Base-by-base conservation (phyloP, 352 stramenopile species). In the Pythium inflatum region DNA sequence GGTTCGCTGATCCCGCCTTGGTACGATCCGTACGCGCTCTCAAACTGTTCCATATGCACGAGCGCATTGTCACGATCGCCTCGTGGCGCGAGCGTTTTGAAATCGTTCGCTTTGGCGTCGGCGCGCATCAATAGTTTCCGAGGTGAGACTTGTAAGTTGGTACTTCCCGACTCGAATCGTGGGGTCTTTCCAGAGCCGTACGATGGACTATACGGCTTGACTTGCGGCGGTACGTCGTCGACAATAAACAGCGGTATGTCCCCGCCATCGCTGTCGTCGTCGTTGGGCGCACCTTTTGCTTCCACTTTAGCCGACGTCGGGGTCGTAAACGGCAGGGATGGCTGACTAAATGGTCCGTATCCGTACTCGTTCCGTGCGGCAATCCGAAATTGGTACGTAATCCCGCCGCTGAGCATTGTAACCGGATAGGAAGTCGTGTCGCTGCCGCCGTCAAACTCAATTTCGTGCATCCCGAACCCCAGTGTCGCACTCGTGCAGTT, bases 381-480 rank as follows among this genome's bases (percentile, higher is more conserved):
- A 3, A 97, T 75, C 6, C 86, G 81, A 64, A 96, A 96, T 69
- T 97, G 89, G 75, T 97, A 97, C 54, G 83, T 80, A 34, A 88
- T 79, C 12, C 84, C 85, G n/a, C 83, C 82, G 43, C 83, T 91
- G 5, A 97, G 68, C 45, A 84, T 90, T 4, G 81, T 81, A 20
- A 93, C 66, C 20, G 79, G 70, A 30, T 81, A 70, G 25, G 68
- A 41, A 27, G 24, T 62, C 11, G 54, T 57, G 38, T 70, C 50
- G 18, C 40, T 48, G 18, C 14, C 40, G 24, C 68, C 73, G 11
- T 74, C 54, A 2, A 89, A 50, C 1, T 66, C 38, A 16, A 88
- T 51, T 55, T 90, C 82, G 57, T 89, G 76, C 69, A 85, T 56
- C n/a, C 38, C 34, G 56, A 89, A 92, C 5, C 82, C 82, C 2